Percentiles rank a stretch among this genome's conserved stretches.
Conservation (phyloP, 192 early-diverging fungal species). For the Globomyces pollinis-pini region DNA sequence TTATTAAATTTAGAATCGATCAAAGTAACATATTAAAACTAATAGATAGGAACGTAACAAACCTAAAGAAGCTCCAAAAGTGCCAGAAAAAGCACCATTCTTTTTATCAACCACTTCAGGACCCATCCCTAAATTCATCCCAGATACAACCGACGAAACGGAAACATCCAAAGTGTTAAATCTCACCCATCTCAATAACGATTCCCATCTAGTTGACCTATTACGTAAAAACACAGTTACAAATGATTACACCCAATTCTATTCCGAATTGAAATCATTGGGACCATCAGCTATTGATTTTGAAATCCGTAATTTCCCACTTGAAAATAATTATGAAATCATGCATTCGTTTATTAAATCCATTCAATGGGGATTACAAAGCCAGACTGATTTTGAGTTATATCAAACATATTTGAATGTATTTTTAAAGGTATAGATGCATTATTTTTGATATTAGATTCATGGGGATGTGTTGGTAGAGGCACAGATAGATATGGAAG, state of each 20-base stretch:
- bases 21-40: slow-evolving; percentile 36
- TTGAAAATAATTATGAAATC: slow-evolving; percentile 54
- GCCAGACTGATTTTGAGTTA: slow-evolving; percentile 80
- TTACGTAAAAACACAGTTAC: not conserved
- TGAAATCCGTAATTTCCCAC: slow-evolving; percentile 69
- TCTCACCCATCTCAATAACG: not conserved
- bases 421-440: slow-evolving; percentile 59
- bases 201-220: not conserved
- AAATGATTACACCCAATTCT: slow-evolving; percentile 35
- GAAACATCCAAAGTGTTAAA: slow-evolving; percentile 12
- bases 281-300: slow-evolving; percentile 79
- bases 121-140: slow-evolving; percentile 56
- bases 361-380: slow-evolving; percentile 46
- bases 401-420: slow-evolving; percentile 69
- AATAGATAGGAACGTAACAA: slow-evolving; percentile 74
- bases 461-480: slow-evolving; percentile 67
- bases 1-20: slow-evolving; percentile 82
- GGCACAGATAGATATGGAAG: slow-evolving; percentile 23
- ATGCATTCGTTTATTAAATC: slow-evolving; percentile 63
- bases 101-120: slow-evolving; percentile 80
- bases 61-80: slow-evolving; percentile 79
- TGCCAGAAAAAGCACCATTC: slow-evolving; percentile 86
- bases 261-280: slow-evolving; percentile 65
- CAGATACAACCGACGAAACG: slow-evolving; percentile 14
- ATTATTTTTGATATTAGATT: slow-evolving; percentile 29